These are phyloP conservation scores for Chlorella sp. DNA, from an alignment of 139 green algal genomes.

Conservation along the genomic window DNA sequence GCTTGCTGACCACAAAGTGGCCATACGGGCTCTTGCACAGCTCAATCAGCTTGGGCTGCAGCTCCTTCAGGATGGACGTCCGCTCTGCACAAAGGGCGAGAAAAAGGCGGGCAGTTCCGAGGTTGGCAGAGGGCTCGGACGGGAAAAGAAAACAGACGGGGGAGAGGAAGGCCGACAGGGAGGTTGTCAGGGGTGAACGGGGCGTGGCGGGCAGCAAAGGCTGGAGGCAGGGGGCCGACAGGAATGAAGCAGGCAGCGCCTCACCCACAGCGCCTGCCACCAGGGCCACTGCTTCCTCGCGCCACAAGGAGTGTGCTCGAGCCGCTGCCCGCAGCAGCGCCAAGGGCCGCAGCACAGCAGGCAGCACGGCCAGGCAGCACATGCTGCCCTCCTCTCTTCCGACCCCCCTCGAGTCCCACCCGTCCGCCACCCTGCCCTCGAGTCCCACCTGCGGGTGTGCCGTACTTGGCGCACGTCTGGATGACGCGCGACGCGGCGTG, in stretches of 20 bases:
- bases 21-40: slow-evolving; percentile 84
- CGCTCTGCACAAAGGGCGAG: slow-evolving; percentile 39
- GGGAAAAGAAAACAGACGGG: background rate
- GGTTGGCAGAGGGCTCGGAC: background rate
- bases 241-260: no score
- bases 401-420: no score
- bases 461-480: slow-evolving; percentile 86
- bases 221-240: no score
- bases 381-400: background rate
- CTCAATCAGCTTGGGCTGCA: slow-evolving; percentile 70
- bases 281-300: no score
- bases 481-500: slow-evolving; percentile 85
- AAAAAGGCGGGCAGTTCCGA: no score
- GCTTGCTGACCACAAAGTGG: slow-evolving; percentile 84
- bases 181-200: background rate
- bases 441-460: slow-evolving; percentile 37
- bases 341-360: no score
- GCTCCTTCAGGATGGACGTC: slow-evolving; percentile 68
- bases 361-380: background rate
- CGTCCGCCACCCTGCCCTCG: background rate
- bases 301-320: background rate
- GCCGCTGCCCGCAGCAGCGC: background rate
- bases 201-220: background rate
- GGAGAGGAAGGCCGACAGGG: no score
- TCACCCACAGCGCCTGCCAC: no score